Conservation (phyloP, 441 rosid species). For the Omphalea diandra region DNA sequence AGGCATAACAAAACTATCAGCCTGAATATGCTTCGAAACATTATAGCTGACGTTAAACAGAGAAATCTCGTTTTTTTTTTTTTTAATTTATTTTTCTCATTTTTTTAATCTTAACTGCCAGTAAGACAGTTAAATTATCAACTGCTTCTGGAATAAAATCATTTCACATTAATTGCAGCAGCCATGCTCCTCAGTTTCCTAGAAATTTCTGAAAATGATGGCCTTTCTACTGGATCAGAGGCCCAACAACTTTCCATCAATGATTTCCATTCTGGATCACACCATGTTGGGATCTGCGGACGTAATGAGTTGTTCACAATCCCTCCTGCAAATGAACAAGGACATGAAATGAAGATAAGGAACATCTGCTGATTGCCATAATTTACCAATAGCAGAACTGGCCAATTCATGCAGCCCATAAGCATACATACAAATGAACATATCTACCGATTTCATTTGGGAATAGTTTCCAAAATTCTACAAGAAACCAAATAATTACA, state of each 20-base stretch:
- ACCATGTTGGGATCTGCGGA: slow-evolving; percentile 93
- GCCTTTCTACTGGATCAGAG: slow-evolving; percentile 78
- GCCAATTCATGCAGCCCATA: background rate
- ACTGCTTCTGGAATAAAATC: slow-evolving; percentile 19
- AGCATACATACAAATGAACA: background rate
- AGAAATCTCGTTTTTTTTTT: slow-evolving; percentile 3
- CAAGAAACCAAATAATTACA: background rate
- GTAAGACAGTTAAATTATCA: slow-evolving; percentile 15
- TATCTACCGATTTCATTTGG: background rate
- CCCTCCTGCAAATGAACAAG: slow-evolving; percentile 59
- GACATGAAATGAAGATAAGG: too few species aligned
- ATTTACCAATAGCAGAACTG: background rate
- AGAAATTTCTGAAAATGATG: slow-evolving; percentile 81
- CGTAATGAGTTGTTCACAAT: slow-evolving; percentile 93
- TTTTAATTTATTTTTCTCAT: slow-evolving; percentile 7
- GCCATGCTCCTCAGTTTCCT: slow-evolving; percentile 90
- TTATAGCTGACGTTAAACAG: slow-evolving; percentile 23
- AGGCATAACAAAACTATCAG: slow-evolving; percentile 30
- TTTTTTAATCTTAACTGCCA: background rate
- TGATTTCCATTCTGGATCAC: slow-evolving; percentile 98
- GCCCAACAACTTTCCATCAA: slow-evolving; percentile 95
- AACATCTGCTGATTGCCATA: background rate
- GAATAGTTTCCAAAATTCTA: background rate
- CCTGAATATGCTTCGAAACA: slow-evolving; percentile 30
- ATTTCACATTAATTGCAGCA: slow-evolving; percentile 85